Evolutionary conservation across 2,329 filamentous ascomycete species (phyloP).

Genomic region (Trichophyton benhamiae): DNA sequence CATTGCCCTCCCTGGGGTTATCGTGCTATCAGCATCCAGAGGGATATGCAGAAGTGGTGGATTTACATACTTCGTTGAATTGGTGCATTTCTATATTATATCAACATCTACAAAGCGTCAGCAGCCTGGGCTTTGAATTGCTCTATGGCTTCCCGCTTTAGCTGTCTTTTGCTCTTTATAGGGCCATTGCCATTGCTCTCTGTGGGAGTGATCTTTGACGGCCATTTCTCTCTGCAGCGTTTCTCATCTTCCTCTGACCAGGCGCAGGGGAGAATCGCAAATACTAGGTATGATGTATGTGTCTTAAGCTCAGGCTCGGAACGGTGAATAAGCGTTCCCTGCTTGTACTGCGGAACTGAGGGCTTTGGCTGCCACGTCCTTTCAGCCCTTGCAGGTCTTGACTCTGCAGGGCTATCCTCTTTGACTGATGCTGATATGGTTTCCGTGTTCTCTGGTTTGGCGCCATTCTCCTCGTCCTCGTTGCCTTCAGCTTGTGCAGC

Average conservation of each 20-base stretch:
- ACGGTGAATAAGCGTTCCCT: constrained; percentile 66
- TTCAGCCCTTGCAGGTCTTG: not conserved
- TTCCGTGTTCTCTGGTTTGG: not conserved
- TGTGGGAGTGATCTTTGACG: constrained; percentile 42
- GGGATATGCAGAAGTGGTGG: not conserved
- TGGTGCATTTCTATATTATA: not conserved
- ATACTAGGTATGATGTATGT: constrained; percentile 93
- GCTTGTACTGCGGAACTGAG: constrained; percentile 48
- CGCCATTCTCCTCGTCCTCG: not conserved
- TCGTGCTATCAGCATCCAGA: not conserved
- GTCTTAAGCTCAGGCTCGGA: constrained; percentile 84
- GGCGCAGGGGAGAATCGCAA: constrained; percentile 73
- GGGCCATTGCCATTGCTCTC: constrained; percentile 18
- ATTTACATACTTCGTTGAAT: not conserved
- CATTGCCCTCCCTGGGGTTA: too few relatives aligned
- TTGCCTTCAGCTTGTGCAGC: not conserved
- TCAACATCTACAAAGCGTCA: not conserved
- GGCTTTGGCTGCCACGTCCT: constrained; percentile 7
- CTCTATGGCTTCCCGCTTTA: constrained; percentile 36
- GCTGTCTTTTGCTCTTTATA: constrained; percentile 28
- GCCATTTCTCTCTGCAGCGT: constrained; percentile 51
- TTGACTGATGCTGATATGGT: not conserved
- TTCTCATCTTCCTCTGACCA: constrained; percentile 78
- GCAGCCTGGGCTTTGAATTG: constrained; percentile 13
- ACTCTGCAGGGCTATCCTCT: not conserved